Evolutionary conservation across 257 asterid species (phyloP), one percentile per base, ranked within the genome.

Genomic region (Salvia miltiorrhiza): DNA sequence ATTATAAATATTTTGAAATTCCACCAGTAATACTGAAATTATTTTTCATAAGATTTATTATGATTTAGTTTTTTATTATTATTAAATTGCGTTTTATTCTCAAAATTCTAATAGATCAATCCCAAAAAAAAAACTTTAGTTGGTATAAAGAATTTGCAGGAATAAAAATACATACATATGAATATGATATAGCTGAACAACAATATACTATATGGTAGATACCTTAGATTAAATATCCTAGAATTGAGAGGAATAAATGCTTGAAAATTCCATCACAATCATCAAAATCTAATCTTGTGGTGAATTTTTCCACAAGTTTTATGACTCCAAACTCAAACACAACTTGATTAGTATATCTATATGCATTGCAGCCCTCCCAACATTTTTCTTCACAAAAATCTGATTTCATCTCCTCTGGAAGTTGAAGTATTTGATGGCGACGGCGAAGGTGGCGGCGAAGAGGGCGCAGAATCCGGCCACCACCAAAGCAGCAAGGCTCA

Each of bases 361-460:
- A 33, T 33, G 39, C 5, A 33, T 33, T 33, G 39, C 39, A 33
- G 39, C 9, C 1, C 8, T 4, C 7, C 5, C 39, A 33, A 4
- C 7, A 4, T 33, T 33, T 33, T 33, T 33, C 9, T 4, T 33
- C 1, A 7, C 44, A 63, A 58, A 30, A 49, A 5, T 24, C 65
- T 47, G 23, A n/a, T 73, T 68, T 76, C 84, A 88, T 78, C 92
- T 86, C 83, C 86, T 85, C 63, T 90, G 97, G 83, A 86, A 88
- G 79, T 90, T 88, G 81, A 88, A 86, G 84, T 40, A 73, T 71
- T 78, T 90, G 77, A 90, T 86, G 5, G 97, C 85, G 21, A 86
- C 82, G 35, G 89, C 94, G 75, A 88, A 90, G 50, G 86, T 88
- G 47, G 81, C 74, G n/a, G 90, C 96, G 52, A 88, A 90, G 20